phyloP scores from a whole-genome alignment of 768 basidiomycete species.

The Plicaturopsis crispa region DNA sequence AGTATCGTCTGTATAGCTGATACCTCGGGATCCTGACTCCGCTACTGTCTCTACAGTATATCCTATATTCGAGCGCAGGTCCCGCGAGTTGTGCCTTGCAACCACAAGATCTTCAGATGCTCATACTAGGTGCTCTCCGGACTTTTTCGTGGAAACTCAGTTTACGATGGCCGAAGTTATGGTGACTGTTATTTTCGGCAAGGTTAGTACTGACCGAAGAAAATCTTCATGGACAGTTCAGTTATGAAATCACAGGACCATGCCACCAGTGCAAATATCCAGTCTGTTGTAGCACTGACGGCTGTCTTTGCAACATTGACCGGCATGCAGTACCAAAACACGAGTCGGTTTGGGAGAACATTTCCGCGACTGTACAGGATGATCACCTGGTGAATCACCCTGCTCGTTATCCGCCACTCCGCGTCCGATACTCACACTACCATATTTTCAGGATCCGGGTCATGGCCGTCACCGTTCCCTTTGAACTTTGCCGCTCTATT shows the following conservation, averaged over 20 bases:
- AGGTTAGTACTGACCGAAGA: slow-evolving; percentile 13
- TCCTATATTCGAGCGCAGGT: slow-evolving; percentile 18
- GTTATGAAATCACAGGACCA: slow-evolving; percentile 11
- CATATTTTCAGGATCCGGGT: no score
- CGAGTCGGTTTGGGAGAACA: slow-evolving; percentile 16
- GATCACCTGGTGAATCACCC: no score
- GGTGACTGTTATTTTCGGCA: slow-evolving; percentile 20
- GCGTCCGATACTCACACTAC: no score
- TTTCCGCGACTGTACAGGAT: slow-evolving; percentile 17
- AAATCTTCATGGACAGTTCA: background rate
- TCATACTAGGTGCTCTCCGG: no score
- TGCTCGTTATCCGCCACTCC: no score
- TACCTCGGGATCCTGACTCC: background rate
- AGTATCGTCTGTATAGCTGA: background rate
- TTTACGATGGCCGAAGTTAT: slow-evolving; percentile 23
- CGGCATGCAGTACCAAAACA: slow-evolving; percentile 23
- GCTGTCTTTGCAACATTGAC: slow-evolving; percentile 19
- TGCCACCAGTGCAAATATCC: slow-evolving; percentile 16
- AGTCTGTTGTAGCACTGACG: slow-evolving; percentile 17
- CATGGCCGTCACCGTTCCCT: no score
- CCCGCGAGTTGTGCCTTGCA: slow-evolving; percentile 8
- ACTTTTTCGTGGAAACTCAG: slow-evolving; percentile 21
- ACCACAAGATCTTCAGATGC: slow-evolving; percentile 12
- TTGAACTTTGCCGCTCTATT: no score
- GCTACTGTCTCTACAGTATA: slow-evolving; percentile 7